A percentile compares a stretch with the other conserved stretches of the same genome.
Evolutionary conservation across 345 rosid species (phyloP).

Genomic region (Aegle marmelos): DNA sequence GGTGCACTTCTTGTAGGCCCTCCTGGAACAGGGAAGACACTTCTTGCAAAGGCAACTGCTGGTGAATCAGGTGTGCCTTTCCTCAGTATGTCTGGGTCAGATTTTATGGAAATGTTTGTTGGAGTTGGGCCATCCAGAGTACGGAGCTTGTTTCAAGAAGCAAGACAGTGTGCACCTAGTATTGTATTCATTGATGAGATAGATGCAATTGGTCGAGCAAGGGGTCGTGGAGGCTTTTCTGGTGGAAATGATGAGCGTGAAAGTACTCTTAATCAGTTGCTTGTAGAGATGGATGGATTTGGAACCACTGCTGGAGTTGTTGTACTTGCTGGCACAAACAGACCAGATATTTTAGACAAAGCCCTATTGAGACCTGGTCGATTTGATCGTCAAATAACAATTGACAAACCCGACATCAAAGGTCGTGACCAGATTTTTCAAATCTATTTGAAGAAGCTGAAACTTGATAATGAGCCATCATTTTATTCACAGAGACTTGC

Average conservation of each 20-base stretch:
- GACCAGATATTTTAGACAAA: conserved; percentile 48
- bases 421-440: conserved; percentile 49
- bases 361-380: conserved; percentile 56
- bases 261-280: conserved; percentile 55
- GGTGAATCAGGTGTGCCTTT: conserved; percentile 55
- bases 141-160: conserved; percentile 53
- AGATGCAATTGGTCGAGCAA: conserved; percentile 53
- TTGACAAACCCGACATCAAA: conserved; percentile 52
- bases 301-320: conserved; percentile 55
- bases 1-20: conserved; percentile 58
- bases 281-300: conserved; percentile 66
- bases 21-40: conserved; percentile 59
- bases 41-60: conserved; percentile 59
- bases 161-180: conserved; percentile 49
- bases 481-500: conserved; percentile 51
- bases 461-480: conserved; percentile 42
- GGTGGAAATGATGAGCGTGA: conserved; percentile 55
- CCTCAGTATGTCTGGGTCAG: conserved; percentile 48
- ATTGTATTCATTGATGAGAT: conserved; percentile 53
- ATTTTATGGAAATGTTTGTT: conserved; percentile 57
- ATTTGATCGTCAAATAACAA: conserved; percentile 48
- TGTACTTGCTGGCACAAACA: conserved; percentile 53
- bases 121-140: conserved; percentile 61
- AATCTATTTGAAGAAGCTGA: conserved; percentile 49
- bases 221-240: conserved; percentile 52